Base-by-base conservation (phyloP, 2,329 filamentous ascomycete genomes). In the Alternaria viburni region DNA sequence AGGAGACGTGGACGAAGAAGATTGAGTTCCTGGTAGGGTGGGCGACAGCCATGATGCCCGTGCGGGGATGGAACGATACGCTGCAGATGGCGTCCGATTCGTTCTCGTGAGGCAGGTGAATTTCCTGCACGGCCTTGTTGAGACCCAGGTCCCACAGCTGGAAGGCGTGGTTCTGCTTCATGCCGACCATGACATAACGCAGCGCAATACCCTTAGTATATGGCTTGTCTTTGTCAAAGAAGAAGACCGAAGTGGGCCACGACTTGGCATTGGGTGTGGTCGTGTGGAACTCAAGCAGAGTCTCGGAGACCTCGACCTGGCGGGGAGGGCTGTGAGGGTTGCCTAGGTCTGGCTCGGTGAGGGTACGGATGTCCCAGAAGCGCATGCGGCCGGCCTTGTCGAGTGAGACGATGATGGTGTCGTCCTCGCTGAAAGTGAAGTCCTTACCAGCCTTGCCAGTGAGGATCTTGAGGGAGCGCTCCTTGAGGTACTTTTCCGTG, bases 371-470 rank as follows among this genome's bases (percentile, higher is more conserved):
- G 79, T 99, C 96, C 96, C 96, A 99, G 85, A 99, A 97, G 81
- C 97, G 96, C 82, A 98, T 90, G 65, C 93, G 90, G 51, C 96
- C 96, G 63, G 93, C 95, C 84, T 99, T 99, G 80, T 99, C 96
- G 56, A 99, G 88, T 52, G 95, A 97, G 50, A 96, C 94, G 71
- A 99, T 93, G 44, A 95, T 90, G 2, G 91, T 92, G 79, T 99
- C 96, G 79, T 99, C 96, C 79, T 97, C 94, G 80, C 95, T 97
- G 82, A 99, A 99, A 50, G 90, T 91, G 79, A 99, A 99, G 79
- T 99, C 96, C 81, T 99, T 99, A 67, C 94, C 96, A 69, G 96
- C 95, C 84, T 99, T 99, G 71, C 95, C 96, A 66, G 94, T 98
- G 71, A 95, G 93, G 81, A 99, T 97, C 81, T 94, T 96, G 69